Evolutionary conservation across 106 monocot genomes (phyloP).

Genomic region (Acanthochlamys bracteata): DNA sequence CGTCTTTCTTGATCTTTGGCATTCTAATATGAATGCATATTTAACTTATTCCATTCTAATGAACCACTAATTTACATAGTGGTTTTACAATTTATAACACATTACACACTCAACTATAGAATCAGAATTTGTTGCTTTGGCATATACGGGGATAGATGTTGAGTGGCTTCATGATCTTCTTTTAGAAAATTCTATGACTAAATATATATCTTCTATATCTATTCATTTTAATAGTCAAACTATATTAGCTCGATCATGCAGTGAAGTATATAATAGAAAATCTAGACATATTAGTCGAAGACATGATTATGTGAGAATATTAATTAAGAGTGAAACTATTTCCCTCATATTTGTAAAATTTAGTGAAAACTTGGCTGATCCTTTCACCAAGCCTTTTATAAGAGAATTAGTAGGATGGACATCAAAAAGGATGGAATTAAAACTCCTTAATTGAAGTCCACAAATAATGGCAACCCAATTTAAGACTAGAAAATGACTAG

Average conservation of each 20-base stretch:
- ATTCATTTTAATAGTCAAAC: conserved; percentile 10
- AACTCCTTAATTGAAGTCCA: background rate
- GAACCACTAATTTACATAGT: no score
- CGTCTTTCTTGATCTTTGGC: no score
- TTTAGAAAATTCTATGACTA: background rate
- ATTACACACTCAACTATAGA: conserved; percentile 3
- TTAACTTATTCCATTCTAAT: no score
- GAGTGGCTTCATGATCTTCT: conserved; percentile 7
- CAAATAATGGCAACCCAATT: background rate
- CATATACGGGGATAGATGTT: background rate
- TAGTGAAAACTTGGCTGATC: conserved; percentile 2
- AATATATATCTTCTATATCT: background rate
- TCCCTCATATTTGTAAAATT: background rate
- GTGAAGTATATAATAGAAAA: conserved; percentile 7
- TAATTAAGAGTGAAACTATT: background rate
- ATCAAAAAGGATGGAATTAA: background rate
- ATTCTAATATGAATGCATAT: no score
- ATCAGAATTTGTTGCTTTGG: background rate
- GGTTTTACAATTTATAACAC: no score
- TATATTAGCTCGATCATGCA: conserved; percentile 2
- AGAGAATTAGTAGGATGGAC: background rate
- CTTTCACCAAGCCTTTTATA: conserved; percentile 3
- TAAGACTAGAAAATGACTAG: no score
- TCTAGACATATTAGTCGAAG: conserved; percentile 12
- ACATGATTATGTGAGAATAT: conserved; percentile 8